Percentiles rank a stretch among this genome's conserved stretches.
Conservation (phyloP, 352 stramenopile genomes). For the Phytophthora uliginosa region DNA sequence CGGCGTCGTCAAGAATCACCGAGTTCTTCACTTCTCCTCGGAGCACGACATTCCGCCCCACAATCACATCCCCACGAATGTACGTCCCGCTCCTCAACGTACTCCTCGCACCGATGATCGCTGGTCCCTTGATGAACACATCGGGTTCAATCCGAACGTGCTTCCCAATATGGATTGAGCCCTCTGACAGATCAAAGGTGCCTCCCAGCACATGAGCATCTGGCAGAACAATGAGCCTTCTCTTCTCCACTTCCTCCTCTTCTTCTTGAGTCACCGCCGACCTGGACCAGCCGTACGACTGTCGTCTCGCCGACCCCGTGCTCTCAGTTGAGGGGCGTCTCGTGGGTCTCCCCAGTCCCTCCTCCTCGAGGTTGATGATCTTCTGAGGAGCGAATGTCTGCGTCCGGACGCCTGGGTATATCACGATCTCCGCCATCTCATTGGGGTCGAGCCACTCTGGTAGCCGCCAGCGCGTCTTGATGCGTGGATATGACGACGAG, state of each 20-base stretch:
- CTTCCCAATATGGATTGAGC: conserved; percentile 72
- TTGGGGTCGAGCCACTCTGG: conserved; percentile 58
- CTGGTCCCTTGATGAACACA: conserved; percentile 78
- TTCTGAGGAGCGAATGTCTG: conserved; percentile 64
- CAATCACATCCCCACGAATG: conserved; percentile 74
- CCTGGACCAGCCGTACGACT: conserved; percentile 43
- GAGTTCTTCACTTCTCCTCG: conserved; percentile 80
- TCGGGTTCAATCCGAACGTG: conserved; percentile 76
- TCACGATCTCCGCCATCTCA: conserved; percentile 56
- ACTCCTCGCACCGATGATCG: conserved; percentile 74
- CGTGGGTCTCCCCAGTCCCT: not conserved
- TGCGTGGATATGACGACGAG: conserved; percentile 36
- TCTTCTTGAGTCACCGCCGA: conserved; percentile 41
- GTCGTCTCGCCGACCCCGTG: conserved; percentile 18
- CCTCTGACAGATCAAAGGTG: conserved; percentile 75
- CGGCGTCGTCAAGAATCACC: conserved; percentile 75
- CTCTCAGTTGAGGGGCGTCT: conserved; percentile 36
- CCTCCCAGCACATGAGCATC: conserved; percentile 64
- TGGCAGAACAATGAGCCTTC: conserved; percentile 58
- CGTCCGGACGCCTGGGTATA: conserved; percentile 61
- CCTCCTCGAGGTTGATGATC: conserved; percentile 65
- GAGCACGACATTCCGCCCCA: conserved; percentile 70
- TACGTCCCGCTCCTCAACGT: conserved; percentile 75
- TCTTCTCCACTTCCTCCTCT: conserved; percentile 40
- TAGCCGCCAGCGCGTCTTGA: conserved; percentile 43